Conservation (phyloP, 169 alveolate genomes). For the Eimeria sp. region DNA sequence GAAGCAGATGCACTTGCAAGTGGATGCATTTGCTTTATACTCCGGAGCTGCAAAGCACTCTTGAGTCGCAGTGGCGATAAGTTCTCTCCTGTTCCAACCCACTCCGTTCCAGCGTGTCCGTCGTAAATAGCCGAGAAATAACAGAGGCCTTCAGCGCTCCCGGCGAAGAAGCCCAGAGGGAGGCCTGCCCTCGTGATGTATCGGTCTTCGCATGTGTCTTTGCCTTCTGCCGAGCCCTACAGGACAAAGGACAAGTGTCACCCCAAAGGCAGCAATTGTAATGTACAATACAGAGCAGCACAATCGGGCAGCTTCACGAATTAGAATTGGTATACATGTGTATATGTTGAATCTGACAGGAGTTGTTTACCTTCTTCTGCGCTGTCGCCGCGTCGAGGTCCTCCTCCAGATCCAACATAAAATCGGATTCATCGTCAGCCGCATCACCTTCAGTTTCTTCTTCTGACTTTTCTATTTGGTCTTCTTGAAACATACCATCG, state of each 20-base stretch:
- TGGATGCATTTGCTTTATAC: background rate
- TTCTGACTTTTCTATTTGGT: background rate
- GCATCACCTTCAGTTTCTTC: background rate
- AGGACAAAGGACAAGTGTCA: background rate
- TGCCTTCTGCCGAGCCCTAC: slow-evolving; percentile 70
- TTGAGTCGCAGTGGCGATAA: too few relatives aligned
- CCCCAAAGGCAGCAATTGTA: background rate
- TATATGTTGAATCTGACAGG: background rate
- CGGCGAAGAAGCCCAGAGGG: slow-evolving; percentile 88
- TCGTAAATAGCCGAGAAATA: slow-evolving; percentile 91
- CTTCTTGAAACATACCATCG: background rate
- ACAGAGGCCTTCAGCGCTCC: slow-evolving; percentile 89
- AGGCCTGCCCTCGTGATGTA: slow-evolving; percentile 88
- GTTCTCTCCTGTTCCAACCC: background rate
- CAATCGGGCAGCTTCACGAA: too few relatives aligned
- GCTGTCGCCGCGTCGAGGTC: slow-evolving; percentile 70
- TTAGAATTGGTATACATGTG: background rate
- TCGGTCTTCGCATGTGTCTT: slow-evolving; percentile 88
- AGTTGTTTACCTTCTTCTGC: slow-evolving; percentile 27
- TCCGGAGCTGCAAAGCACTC: too few relatives aligned
- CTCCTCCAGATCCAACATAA: slow-evolving; percentile 55
- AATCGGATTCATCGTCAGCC: slow-evolving; percentile 27
- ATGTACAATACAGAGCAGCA: too few relatives aligned
- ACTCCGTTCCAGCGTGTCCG: slow-evolving; percentile 92
- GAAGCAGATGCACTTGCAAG: background rate